Base-by-base conservation (phyloP, 768 basidiomycete genomes). In the Mycena indigotica region DNA sequence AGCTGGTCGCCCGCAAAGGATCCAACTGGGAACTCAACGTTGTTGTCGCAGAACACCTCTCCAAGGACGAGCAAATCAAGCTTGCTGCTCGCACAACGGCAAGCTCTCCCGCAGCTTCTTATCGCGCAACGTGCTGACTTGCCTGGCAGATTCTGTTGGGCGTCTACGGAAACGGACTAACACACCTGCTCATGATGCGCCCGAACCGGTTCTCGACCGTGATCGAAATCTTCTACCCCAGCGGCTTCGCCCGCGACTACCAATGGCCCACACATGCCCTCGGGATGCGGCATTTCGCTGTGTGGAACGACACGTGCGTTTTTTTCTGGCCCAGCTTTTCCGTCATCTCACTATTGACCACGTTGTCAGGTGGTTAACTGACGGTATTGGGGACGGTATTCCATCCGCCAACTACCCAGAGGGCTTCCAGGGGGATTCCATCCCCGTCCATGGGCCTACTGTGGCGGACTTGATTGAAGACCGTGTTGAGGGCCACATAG, bases 211-310 rank as follows among this genome's bases (percentile, higher is more conserved):
- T 84, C 21, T 85, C 89, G 5, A 85, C 89, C 5, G 89, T 94
- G 23, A 88, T 94, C 62, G 92, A 95, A 72, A 82, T 95, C 13
- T 91, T 94, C 73, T 88, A 79, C 67, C 91, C 91, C 0, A 77
- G 72, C 4, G 92, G 91, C 0, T 93, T 91, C 68, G 86, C 92
- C 24, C 86, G 88, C 66, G 92, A 93, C 66, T 93, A 94, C 67
- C 84, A 91, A 65, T 94, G 91, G 86, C 93, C 91, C 0, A 60
- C 86, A 2, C 72, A 82, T 30, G 84, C 89, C 0, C 72, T 95
- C n/a, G 49, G 89, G 4, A 86, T 90, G 78, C 76, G 69, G 17
- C 85, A 93, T 72, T 88, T 85, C 62, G 86, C 84, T 1, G 77
- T 95, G 38, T 91, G 91, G 91, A 88, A 92, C 61, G 86, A 91